phyloP scores from a whole-genome alignment of 1,284 basidiomycete species.

The Coriolopsis trogii region DNA sequence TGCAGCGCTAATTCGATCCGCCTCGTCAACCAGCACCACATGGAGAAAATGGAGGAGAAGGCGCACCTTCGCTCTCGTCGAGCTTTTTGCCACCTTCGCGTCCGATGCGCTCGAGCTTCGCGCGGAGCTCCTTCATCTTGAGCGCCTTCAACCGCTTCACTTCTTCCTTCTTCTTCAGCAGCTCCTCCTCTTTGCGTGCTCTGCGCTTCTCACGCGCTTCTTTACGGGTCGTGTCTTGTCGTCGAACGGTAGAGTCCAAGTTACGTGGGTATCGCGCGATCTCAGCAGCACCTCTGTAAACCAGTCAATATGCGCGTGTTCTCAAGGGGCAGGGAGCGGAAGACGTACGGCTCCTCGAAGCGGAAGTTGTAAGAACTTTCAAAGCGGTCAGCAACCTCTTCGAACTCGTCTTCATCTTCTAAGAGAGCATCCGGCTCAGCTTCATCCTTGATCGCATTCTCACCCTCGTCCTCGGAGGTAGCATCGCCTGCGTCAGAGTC shows the following conservation, averaged over 20 bases:
- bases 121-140: conserved; percentile 83
- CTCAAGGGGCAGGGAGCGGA: not conserved
- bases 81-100: conserved; percentile 58
- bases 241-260: conserved; percentile 70
- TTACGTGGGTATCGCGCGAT: conserved; percentile 83
- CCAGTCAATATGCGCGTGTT: not conserved
- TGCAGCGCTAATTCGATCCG: conserved; percentile 64
- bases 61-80: not conserved
- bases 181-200: conserved; percentile 79
- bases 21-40: no score
- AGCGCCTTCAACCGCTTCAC: conserved; percentile 78
- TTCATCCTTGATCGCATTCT: conserved; percentile 42
- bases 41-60: no score
- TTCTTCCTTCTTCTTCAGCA: conserved; percentile 77
- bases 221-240: conserved; percentile 80
- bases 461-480: conserved; percentile 31
- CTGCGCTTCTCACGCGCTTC: conserved; percentile 78
- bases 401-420: conserved; percentile 68
- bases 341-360: conserved; percentile 87
- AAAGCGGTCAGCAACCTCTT: conserved; percentile 72
- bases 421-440: no score
- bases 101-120: conserved; percentile 73
- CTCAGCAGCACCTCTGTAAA: conserved; percentile 63
- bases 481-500: conserved; percentile 27
- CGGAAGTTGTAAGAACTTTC: conserved; percentile 92